A percentile compares a stretch with the other conserved stretches of the same genome.
phyloP scores from a whole-genome alignment of 306 rosid genomes.

The Acacia confusa region DNA sequence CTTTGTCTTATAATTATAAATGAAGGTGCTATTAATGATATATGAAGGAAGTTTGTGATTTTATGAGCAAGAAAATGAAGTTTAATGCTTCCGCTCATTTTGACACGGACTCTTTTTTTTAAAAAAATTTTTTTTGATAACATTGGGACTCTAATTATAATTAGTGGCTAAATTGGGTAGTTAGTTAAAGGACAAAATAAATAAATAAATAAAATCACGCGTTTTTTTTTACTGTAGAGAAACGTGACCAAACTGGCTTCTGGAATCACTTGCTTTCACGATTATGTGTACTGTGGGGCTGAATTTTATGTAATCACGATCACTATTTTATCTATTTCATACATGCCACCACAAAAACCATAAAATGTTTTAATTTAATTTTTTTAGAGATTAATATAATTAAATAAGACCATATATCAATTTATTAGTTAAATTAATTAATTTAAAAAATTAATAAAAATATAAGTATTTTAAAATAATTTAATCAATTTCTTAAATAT shows the following conservation, averaged over 20 bases:
- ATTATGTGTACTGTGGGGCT: background rate
- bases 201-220: background rate
- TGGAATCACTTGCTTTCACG: background rate
- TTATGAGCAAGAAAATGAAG: background rate
- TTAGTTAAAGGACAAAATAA: too few species aligned
- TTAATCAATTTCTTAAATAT: too few species aligned
- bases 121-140: too few species aligned
- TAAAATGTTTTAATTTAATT: too few species aligned
- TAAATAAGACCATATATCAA: too few species aligned
- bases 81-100: background rate
- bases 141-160: background rate
- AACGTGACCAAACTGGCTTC: background rate
- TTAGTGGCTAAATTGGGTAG: background rate
- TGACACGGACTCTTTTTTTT: background rate
- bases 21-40: too few species aligned
- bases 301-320: background rate
- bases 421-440: too few species aligned
- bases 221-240: background rate
- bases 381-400: too few species aligned
- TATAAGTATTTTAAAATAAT: too few species aligned
- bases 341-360: too few species aligned
- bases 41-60: background rate
- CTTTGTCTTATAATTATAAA: too few species aligned
- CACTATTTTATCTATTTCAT: background rate
- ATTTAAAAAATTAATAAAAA: too few species aligned